phyloP scores from a whole-genome alignment of 2,329 filamentous ascomycete species.

The Talaromyces sp. region DNA sequence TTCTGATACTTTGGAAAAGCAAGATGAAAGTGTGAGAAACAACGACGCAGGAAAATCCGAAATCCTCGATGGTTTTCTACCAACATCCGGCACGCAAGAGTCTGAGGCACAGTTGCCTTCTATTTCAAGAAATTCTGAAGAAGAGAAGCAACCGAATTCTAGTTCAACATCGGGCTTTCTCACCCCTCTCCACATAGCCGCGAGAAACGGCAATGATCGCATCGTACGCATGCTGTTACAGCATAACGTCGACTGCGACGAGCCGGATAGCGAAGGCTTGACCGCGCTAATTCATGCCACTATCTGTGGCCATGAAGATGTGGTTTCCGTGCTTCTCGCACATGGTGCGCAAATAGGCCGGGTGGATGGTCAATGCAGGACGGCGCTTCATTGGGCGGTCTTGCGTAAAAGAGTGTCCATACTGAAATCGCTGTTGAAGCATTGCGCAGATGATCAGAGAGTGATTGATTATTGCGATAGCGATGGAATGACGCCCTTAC shows the following conservation, averaged over 20 bases:
- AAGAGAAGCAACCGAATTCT: not conserved
- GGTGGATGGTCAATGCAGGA: not conserved
- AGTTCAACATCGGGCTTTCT: not conserved
- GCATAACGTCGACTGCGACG: slow-evolving; percentile 1
- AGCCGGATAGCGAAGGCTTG: slow-evolving; percentile 9
- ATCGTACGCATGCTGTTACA: not conserved
- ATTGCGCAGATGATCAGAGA: not conserved
- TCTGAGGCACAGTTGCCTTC: not conserved
- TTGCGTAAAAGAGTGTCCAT: not conserved
- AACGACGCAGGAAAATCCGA: not conserved
- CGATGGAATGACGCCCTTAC: slow-evolving; percentile 19
- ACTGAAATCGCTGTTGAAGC: slow-evolving; percentile 3
- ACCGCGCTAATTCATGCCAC: slow-evolving; percentile 13
- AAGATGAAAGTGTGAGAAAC: no score
- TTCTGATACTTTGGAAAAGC: no score
- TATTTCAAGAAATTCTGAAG: not conserved
- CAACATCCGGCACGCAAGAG: not conserved
- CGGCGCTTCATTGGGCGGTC: slow-evolving; percentile 2
- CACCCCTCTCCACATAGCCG: not conserved
- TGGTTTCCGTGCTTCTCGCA: not conserved
- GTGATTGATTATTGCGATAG: slow-evolving; percentile 6
- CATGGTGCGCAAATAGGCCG: not conserved
- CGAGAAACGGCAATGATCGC: slow-evolving; percentile 2
- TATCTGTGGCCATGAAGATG: not conserved
- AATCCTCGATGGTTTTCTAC: not conserved